Evolutionary conservation across 1,284 basidiomycete species (phyloP).

Genomic region (Nidula niveotomentosa): DNA sequence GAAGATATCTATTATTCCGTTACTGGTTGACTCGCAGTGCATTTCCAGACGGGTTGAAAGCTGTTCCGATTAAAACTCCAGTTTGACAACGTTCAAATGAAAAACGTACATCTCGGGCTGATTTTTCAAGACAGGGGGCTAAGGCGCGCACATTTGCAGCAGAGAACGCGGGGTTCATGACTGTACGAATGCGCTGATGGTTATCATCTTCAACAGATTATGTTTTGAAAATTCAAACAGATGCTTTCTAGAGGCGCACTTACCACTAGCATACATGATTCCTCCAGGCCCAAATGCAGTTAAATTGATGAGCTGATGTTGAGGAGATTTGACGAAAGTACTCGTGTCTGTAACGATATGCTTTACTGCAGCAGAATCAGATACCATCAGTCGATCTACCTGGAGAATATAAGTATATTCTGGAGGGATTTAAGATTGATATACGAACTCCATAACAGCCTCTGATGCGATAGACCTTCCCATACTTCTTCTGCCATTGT

Average conservation of each 20-base stretch:
- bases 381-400: constrained; percentile 5
- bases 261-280: background rate
- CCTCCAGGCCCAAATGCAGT: constrained; percentile 8
- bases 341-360: background rate
- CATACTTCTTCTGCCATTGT: constrained; percentile 6
- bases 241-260: background rate
- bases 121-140: constrained; percentile 1
- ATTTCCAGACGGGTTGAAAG: background rate
- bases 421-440: background rate
- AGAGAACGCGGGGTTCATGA: constrained; percentile 1
- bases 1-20: constrained; percentile 9
- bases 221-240: background rate
- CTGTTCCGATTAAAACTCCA: background rate
- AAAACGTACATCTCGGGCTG: background rate
- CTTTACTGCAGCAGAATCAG: constrained; percentile 2
- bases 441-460: constrained; percentile 4
- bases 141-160: constrained; percentile 1
- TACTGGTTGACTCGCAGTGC: background rate
- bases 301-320: constrained; percentile 11
- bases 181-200: background rate
- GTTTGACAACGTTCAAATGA: background rate
- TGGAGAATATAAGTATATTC: background rate
- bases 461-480: constrained; percentile 3
- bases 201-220: background rate
- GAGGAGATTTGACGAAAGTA: constrained; percentile 8